Percentiles rank a stretch among this genome's conserved stretches.
These are phyloP conservation scores for Rhizopogon rudus DNA, from an alignment of 768 basidiomycete genomes.

Conservation along the genomic window DNA sequence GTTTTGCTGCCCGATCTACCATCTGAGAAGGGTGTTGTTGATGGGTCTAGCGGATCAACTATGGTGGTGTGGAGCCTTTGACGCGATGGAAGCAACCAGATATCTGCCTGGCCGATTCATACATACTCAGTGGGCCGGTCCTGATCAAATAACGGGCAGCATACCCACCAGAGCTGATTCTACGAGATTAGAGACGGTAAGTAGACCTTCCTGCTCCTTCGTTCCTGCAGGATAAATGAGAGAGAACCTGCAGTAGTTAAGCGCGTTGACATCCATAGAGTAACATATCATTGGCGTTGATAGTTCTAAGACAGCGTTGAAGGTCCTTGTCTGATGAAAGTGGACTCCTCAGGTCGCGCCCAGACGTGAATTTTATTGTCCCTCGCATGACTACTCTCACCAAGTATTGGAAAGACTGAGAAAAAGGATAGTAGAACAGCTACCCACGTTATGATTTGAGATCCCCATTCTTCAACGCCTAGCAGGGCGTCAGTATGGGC, in stretches of 20 bases:
- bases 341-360: constrained; percentile 45
- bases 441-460: constrained; percentile 51
- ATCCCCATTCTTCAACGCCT: constrained; percentile 71
- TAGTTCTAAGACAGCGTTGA: constrained; percentile 43
- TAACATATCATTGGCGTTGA: constrained; percentile 49
- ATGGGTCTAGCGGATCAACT: constrained; percentile 46
- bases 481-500: constrained; percentile 78
- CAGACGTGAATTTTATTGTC: constrained; percentile 86
- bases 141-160: neutral
- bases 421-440: neutral
- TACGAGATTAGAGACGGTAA: constrained; percentile 84
- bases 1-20: constrained; percentile 51
- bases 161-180: constrained; percentile 73
- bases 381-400: constrained; percentile 60
- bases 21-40: constrained; percentile 23
- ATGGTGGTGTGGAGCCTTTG: constrained; percentile 80
- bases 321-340: constrained; percentile 44
- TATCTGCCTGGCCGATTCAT: constrained; percentile 57
- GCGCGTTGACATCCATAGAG: constrained; percentile 83
- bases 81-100: constrained; percentile 72
- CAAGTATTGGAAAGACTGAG: neutral
- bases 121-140: neutral
- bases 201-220: constrained; percentile 35
- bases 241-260: constrained; percentile 92
- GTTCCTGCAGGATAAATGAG: constrained; percentile 35